Base-by-base conservation (phyloP, 2,329 filamentous ascomycete species). In the Phyllachora maydis region DNA sequence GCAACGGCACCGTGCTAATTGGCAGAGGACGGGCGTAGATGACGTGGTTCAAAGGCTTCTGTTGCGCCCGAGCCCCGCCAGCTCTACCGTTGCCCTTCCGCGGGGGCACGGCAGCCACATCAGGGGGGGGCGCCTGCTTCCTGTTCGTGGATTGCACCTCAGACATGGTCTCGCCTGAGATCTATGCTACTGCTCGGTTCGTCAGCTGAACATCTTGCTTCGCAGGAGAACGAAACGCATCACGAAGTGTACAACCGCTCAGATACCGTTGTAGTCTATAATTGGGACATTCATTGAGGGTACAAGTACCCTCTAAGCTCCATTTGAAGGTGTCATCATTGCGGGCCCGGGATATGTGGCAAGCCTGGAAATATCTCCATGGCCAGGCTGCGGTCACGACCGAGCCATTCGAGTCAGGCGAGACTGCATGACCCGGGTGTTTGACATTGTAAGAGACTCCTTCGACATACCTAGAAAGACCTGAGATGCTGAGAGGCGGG, bases 241-340 rank as follows among this genome's bases (percentile, higher is more conserved):
- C n/a, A n/a, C n/a, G n/a, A n/a, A n/a, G 7, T 20, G 7, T 21
- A 32, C 29, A 40, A 47, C 56, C 56, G 61, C 64, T 88, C 78
- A 88, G 78, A 88, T 88, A 88, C 78, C 78, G 78, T 88, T 85
- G 77, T 88, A 88, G 78, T 88, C 77, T 76, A 74, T 71, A 66
- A 49, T 47, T 41, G 60, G 61, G 55, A 59, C 64, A 50, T 52
- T 59, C 68, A 73, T 50, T 34, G 61, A 65, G 63, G 54, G 42
- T 55, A 50, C 56, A 59, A 59, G 54, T 54, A 46, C 52, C 54
- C 59, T 63, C 61, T 70, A 56, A 52, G n/a, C n/a, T n/a, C 64
- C 56, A 55, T 58, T 47, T 39, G 38, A 43, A 46, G 36, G 48
- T 49, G 59, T 73, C 68, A 73, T 74, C 68, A 72, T n/a, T n/a